phyloP scores from a whole-genome alignment of 352 stramenopile species.

The Peronospora farinosa region DNA sequence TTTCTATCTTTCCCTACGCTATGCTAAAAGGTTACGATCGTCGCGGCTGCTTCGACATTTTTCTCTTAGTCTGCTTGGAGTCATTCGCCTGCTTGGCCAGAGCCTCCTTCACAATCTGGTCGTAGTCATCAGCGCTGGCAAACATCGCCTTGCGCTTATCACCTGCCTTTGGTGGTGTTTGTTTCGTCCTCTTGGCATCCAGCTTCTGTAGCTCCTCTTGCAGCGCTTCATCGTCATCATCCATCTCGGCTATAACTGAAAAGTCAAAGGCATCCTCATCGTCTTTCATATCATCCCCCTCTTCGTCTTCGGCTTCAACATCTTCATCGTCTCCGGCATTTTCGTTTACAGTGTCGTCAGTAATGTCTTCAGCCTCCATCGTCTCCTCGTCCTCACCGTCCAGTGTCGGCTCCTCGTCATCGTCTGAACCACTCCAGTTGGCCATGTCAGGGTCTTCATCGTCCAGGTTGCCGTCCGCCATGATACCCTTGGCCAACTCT shows the following conservation, averaged over 20 bases:
- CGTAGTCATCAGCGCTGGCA: constrained; percentile 71
- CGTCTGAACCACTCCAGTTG: constrained; percentile 55
- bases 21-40: constrained; percentile 18
- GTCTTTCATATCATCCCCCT: constrained; percentile 31
- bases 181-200: constrained; percentile 46
- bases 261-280: constrained; percentile 42
- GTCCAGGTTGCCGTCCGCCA: constrained; percentile 73
- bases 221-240: constrained; percentile 40
- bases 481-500: constrained; percentile 84
- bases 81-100: constrained; percentile 45
- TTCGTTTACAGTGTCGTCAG: constrained; percentile 30
- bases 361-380: constrained; percentile 26
- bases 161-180: constrained; percentile 36
- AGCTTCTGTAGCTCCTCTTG: constrained; percentile 34
- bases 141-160: constrained; percentile 69
- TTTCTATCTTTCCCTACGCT: constrained; percentile 14
- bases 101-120: constrained; percentile 57
- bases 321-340: constrained; percentile 36
- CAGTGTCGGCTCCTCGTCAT: constrained; percentile 36
- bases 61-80: constrained; percentile 16
- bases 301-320: constrained; percentile 32
- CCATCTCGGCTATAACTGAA: constrained; percentile 36
- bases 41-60: constrained; percentile 38
- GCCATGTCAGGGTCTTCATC: constrained; percentile 74
- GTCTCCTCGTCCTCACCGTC: constrained; percentile 55